Evolutionary conservation across 805 yeast species (phyloP), one percentile per base, ranked within the genome.

Genomic region (Monosporozyma siamensis): DNA sequence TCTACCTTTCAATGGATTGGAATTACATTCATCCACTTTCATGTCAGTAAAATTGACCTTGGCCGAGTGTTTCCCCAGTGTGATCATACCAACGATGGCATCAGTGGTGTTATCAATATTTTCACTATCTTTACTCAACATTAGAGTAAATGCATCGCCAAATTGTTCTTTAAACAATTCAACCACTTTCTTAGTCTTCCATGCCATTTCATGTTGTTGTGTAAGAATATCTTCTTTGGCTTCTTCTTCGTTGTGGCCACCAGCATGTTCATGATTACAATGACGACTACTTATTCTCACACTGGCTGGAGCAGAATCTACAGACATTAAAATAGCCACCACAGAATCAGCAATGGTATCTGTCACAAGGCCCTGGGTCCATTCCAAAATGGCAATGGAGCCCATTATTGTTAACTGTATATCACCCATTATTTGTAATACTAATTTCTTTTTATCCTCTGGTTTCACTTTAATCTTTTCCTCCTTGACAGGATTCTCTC

Each of bases 321-420:
- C 92, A 36, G 95, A 85, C 63, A 90, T 73, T 25, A 92, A 63
- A 30, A 92, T 87, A 0, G 97, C 96, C 45, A 92, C 75, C 1
- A 88, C 83, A 12, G 95, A 81, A 56, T 92, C 99, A 0, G 98
- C 98, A 48, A 92, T 76, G 0, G 96, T 82, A 55, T 92, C 98
- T 47, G 84, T 89, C 66, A 88, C 77, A 44, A 85, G 69, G 45
- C 88, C 89, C 51, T 94, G 90, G 14, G 78, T 75, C 98, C 98
- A 92, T 60, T 86, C 94, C 11, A 90, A 79, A 0, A 82, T 72
- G 5, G 84, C 79, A 8, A 72, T 51, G 40, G 70, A 66, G 20
- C 69, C 68, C 32, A 64, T 64, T 11, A 77, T 61, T 38, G 70
- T 75, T 52, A 73, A 71, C 46, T 59, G 72, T 29, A 83, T 72